phyloP scores from a whole-genome alignment of 2,329 filamentous ascomycete genomes.

The Sclerotinia subarctica region DNA sequence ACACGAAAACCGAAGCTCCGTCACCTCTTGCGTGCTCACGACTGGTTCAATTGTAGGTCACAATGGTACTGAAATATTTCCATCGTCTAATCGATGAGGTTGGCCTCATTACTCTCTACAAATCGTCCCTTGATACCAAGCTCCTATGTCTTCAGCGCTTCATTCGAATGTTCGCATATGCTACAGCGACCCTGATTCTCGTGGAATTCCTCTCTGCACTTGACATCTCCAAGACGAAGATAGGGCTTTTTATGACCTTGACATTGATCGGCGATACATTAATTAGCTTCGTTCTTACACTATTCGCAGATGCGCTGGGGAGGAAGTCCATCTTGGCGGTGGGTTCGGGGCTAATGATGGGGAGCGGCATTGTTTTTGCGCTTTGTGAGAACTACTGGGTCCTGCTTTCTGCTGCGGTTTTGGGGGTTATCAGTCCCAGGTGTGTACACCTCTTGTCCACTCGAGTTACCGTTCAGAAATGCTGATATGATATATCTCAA shows the following conservation, averaged over 20 bases:
- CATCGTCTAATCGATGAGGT: slow-evolving; percentile 41
- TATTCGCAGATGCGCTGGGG: slow-evolving; percentile 57
- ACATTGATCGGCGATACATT: slow-evolving; percentile 58
- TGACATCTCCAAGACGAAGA: slow-evolving; percentile 48
- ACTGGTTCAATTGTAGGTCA: neutral
- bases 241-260: slow-evolving; percentile 64
- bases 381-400: slow-evolving; percentile 54
- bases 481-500: slow-evolving; percentile 32
- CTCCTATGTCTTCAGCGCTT: slow-evolving; percentile 58
- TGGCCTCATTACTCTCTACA: slow-evolving; percentile 45
- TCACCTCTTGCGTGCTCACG: neutral
- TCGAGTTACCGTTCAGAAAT: neutral
- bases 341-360: slow-evolving; percentile 54
- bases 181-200: slow-evolving; percentile 54
- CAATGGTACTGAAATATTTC: slow-evolving; percentile 30
- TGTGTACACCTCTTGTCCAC: slow-evolving; percentile 26
- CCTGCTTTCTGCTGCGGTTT: slow-evolving; percentile 53
- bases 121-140: slow-evolving; percentile 50
- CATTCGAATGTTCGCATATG: slow-evolving; percentile 62
- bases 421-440: slow-evolving; percentile 61
- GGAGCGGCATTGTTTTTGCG: slow-evolving; percentile 55
- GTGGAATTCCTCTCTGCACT: slow-evolving; percentile 54
- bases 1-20: neutral
- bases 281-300: slow-evolving; percentile 57
- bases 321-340: slow-evolving; percentile 51